Evolutionary conservation across 345 rosid species (phyloP).

Genomic region (Salix arbutifolia): DNA sequence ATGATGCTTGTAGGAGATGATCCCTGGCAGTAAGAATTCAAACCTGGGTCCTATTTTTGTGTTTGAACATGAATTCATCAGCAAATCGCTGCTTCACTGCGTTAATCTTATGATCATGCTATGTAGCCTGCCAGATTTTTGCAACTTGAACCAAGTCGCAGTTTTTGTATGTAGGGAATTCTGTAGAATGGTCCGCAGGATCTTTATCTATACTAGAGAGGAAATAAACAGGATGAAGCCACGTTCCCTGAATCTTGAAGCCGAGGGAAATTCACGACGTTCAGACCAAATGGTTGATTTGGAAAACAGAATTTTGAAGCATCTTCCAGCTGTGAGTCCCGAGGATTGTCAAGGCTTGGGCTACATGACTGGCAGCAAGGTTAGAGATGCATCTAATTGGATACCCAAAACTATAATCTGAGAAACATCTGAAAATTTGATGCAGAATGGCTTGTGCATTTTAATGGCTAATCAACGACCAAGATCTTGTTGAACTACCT

Average conservation of each 20-base stretch:
- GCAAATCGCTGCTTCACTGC: neutral
- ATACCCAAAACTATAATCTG: neutral
- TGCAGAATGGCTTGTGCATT: neutral
- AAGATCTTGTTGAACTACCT: neutral
- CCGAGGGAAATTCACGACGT: slow-evolving; percentile 33
- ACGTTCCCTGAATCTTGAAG: slow-evolving; percentile 38
- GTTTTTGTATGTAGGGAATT: slow-evolving; percentile 52
- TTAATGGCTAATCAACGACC: neutral
- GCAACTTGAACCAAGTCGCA: neutral
- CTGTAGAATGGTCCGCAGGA: slow-evolving; percentile 67
- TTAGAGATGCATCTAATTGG: neutral
- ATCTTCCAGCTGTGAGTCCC: neutral
- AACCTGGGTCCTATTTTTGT: neutral
- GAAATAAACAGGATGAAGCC: slow-evolving; percentile 81
- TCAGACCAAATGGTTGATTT: slow-evolving; percentile 16
- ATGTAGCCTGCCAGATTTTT: neutral
- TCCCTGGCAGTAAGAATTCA: slow-evolving; percentile 80
- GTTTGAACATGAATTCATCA: neutral
- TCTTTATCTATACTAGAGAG: slow-evolving; percentile 61
- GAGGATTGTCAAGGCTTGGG: neutral
- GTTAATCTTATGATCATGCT: neutral
- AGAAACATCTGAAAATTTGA: neutral
- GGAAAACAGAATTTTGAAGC: neutral
- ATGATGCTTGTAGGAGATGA: slow-evolving; percentile 97
- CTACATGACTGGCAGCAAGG: neutral